Conservation (phyloP, 2,329 filamentous ascomycete species). For the Pseudovirgaria hyperparasitica region DNA sequence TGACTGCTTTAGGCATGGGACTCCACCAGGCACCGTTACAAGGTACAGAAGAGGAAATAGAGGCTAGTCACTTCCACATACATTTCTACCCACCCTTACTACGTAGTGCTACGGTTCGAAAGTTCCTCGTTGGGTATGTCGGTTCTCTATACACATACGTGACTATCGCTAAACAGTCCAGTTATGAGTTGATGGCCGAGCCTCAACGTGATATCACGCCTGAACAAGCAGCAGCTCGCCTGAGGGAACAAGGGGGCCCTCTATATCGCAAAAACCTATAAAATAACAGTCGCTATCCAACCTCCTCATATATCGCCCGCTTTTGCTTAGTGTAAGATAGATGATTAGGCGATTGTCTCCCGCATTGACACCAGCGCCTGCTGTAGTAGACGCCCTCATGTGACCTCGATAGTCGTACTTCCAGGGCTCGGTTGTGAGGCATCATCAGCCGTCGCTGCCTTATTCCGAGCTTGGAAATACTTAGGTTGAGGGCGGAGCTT, state of each 20-base stretch:
- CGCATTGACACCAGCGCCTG: too few relatives aligned
- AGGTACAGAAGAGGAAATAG: constrained; percentile 68
- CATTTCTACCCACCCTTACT: constrained; percentile 95
- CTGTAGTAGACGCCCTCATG: too few relatives aligned
- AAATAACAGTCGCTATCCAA: too few relatives aligned
- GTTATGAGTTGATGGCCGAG: constrained; percentile 89
- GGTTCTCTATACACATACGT: constrained; percentile 1
- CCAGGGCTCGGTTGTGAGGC: too few relatives aligned
- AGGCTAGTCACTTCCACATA: constrained; percentile 84
- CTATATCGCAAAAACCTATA: constrained; percentile 68
- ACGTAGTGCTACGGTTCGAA: constrained; percentile 83
- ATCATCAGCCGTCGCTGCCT: too few relatives aligned
- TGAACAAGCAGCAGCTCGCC: constrained; percentile 73
- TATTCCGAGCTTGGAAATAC: too few relatives aligned
- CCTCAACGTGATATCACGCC: constrained; percentile 98
- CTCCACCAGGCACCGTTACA: constrained; percentile 89
- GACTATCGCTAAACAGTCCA: constrained; percentile 9
- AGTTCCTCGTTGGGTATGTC: constrained; percentile 73
- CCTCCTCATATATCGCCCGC: too few relatives aligned
- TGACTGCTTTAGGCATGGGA: constrained; percentile 53
- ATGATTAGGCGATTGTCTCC: too few relatives aligned
- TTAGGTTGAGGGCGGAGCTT: too few relatives aligned
- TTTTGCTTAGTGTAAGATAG: too few relatives aligned
- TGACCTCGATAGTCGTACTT: too few relatives aligned
- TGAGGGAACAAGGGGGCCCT: constrained; percentile 66